Conservation (phyloP, 2,329 filamentous ascomycete genomes). For the Endoconidiophora laricicola region DNA sequence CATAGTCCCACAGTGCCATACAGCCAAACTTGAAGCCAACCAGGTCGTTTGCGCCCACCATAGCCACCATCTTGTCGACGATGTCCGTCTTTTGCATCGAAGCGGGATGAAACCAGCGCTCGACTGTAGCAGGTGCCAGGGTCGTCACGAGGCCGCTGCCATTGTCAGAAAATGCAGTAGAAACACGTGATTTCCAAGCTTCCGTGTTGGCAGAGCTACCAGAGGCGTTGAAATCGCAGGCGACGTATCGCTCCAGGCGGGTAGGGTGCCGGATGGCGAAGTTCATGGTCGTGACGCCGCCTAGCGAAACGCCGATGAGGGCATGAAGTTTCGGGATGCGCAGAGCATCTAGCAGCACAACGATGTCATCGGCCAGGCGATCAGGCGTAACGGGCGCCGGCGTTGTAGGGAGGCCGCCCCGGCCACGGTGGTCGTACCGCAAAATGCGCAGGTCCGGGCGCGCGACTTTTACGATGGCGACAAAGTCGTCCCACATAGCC, state of each 20-base stretch:
- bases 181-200: conserved; percentile 65
- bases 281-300: conserved; percentile 61
- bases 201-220: conserved; percentile 58
- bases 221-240: conserved; percentile 63
- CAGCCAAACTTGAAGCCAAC: conserved; percentile 52
- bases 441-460: conserved; percentile 55
- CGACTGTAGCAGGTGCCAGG: conserved; percentile 54
- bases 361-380: conserved; percentile 50
- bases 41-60: conserved; percentile 53
- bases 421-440: conserved; percentile 62
- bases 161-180: conserved; percentile 40
- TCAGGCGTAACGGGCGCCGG: conserved; percentile 41
- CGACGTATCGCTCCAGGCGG: conserved; percentile 44
- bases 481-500: conserved; percentile 65
- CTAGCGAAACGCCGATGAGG: conserved; percentile 63
- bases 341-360: conserved; percentile 48
- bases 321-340: conserved; percentile 49
- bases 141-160: conserved; percentile 41
- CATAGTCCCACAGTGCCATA: conserved; percentile 55
- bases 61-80: conserved; percentile 42
- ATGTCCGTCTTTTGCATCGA: conserved; percentile 28
- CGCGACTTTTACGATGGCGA: conserved; percentile 40
- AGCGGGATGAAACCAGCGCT: conserved; percentile 59
- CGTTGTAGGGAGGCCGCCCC: conserved; percentile 32
- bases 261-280: conserved; percentile 50